A percentile compares a stretch with the other conserved stretches of the same genome.
phyloP scores from a whole-genome alignment of 495 filamentous ascomycete species.

The Sordaria brevicollis region DNA sequence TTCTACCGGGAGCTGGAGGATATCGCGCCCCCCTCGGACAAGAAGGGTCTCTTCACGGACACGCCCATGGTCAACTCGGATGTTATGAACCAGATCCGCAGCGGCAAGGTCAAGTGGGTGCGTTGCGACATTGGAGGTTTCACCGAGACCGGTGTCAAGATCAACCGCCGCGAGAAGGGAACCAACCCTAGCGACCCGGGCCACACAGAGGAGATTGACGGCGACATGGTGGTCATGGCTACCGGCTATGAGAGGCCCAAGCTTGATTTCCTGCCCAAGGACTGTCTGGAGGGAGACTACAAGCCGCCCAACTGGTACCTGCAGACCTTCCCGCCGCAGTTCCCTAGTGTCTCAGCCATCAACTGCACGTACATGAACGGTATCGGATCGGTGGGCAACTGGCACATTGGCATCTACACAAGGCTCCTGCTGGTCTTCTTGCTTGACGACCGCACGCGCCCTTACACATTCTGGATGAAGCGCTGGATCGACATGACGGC shows the following conservation, averaged over 20 bases:
- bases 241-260: slow-evolving; percentile 70
- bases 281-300: slow-evolving; percentile 62
- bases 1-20: slow-evolving; percentile 82
- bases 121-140: slow-evolving; percentile 66
- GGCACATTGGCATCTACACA: slow-evolving; percentile 84
- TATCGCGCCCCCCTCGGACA: slow-evolving; percentile 46
- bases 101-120: slow-evolving; percentile 66
- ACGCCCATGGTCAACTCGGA: slow-evolving; percentile 83
- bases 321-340: slow-evolving; percentile 63
- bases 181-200: slow-evolving; percentile 68
- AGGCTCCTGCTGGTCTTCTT: slow-evolving; percentile 78
- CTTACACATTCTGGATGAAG: slow-evolving; percentile 64
- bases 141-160: slow-evolving; percentile 51
- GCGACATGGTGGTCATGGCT: slow-evolving; percentile 73
- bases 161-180: slow-evolving; percentile 61
- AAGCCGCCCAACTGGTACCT: slow-evolving; percentile 79
- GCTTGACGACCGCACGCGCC: slow-evolving; percentile 64
- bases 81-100: slow-evolving; percentile 67
- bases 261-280: slow-evolving; percentile 58
- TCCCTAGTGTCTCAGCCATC: slow-evolving; percentile 60
- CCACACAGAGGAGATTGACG: slow-evolving; percentile 47
- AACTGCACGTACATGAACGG: slow-evolving; percentile 78
- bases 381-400: slow-evolving; percentile 75
- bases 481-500: slow-evolving; percentile 79
- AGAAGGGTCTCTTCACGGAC: slow-evolving; percentile 64